Base-by-base conservation (phyloP, 2,329 filamentous ascomycete genomes). In the Trichothecium roseum region DNA sequence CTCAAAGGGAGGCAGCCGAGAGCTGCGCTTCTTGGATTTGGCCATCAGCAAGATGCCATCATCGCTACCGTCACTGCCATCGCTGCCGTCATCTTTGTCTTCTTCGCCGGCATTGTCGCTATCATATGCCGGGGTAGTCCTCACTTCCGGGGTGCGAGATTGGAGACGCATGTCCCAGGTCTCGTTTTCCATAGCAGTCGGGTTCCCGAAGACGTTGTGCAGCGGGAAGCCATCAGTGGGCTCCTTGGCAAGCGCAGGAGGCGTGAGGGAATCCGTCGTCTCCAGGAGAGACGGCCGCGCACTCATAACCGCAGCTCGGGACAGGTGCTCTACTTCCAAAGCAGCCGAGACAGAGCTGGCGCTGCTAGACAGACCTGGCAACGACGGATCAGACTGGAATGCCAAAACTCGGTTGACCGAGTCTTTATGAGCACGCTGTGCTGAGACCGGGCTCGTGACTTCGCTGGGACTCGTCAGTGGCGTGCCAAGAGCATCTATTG, bases 311-410 rank as follows among this genome's bases (percentile, higher is more conserved):
- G 64, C 67, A 8, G 69, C 70, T 16, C 56, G 61, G 36, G 66
- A 56, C 3, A 78, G 57, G 28, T 77, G 72, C 33, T 80, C 76
- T 2, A 68, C 72, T 42, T 81, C 76, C 16, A 69, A 59, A 44
- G 79, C 76, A 1, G 71, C 73, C 12, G 74, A 80, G 8, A 79
- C 66, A 3, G 76, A 81, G 47, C 74, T 78, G 8, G 74, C 72
- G 9, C 75, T 72, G 38, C 75, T 80, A 9, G 80, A 60, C 7
- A 80, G 57, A 6, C 75, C 74, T 9, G 76, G 76, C 3, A 81
- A 55, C 5, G 76, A 81, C 0, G 74, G 75, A 35, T 80, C 75
- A 3, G 75, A 80, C 37, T 72, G 72, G 50, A 77, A 78, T 3
- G 60, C 62, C 13, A 69, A 47, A 45, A 69, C 68, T 8, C 64